A percentile compares a stretch with the other conserved stretches of the same genome.
These are phyloP conservation scores for Syncephalis plumigaleata DNA, from an alignment of 371 early-diverging fungal genomes.

Conservation along the genomic window DNA sequence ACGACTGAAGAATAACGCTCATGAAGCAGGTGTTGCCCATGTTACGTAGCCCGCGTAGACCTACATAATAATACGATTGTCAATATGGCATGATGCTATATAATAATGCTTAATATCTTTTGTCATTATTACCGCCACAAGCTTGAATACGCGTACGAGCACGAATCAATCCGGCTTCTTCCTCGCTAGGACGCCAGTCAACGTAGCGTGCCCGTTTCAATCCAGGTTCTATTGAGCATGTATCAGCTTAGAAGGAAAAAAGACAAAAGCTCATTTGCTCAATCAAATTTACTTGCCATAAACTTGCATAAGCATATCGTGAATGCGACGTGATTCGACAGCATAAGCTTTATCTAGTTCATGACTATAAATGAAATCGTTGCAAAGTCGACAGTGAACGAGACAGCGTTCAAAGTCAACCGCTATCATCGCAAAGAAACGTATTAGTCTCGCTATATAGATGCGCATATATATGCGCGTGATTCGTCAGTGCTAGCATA, in stretches of 20 bases:
- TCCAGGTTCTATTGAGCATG: conserved; percentile 19
- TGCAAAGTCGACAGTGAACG: conserved; percentile 61
- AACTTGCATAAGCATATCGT: conserved; percentile 27
- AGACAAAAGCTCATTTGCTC: neutral
- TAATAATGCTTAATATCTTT: neutral
- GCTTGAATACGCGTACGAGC: conserved; percentile 23
- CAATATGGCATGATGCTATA: neutral
- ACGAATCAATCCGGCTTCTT: conserved; percentile 29
- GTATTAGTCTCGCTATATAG: neutral
- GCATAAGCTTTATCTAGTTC: conserved; percentile 43
- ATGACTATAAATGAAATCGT: conserved; percentile 72
- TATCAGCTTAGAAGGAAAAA: conserved; percentile 3
- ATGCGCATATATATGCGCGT: neutral
- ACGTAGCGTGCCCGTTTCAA: conserved; percentile 17
- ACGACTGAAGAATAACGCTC: conserved; percentile 81
- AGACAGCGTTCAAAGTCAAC: conserved; percentile 43
- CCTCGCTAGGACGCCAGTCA: conserved; percentile 26
- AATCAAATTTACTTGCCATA: conserved; percentile 10
- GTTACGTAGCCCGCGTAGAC: conserved; percentile 78
- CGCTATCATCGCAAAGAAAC: conserved; percentile 18
- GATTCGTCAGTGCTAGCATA: conserved; percentile 9
- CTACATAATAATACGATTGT: conserved; percentile 20
- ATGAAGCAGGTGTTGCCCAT: conserved; percentile 93
- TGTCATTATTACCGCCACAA: conserved; percentile 18
- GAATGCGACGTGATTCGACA: conserved; percentile 36